Base-by-base conservation (phyloP, 2,329 filamentous ascomycete species). In the Lachnellula willkommii region DNA sequence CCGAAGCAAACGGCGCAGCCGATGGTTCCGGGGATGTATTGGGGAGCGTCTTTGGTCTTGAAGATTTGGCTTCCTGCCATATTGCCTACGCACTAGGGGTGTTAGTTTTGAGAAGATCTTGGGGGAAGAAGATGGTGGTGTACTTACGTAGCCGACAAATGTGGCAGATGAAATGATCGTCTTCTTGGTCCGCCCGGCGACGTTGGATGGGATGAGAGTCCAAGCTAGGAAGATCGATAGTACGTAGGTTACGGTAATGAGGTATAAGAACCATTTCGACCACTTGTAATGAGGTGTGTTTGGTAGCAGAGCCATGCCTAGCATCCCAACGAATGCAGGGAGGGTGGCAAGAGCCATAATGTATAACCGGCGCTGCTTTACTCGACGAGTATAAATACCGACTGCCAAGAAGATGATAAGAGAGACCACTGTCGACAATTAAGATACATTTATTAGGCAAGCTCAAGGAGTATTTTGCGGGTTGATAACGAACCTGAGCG, bases 61-160 rank as follows among this genome's bases (percentile, higher is more conserved):
- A 87, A 87, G 1, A 87, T 73, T 1, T 87, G 68, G 0, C 83
- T 83, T 0, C 84, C 85, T 62, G 87, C 75, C 55, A 88, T 85
- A 65, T 87, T 87, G 5, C 85, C 84, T 0, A 78, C 75, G 0
- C 82, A 79, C 42, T 45, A 11, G 28, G 28, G 9, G 11, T 26
- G 20, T 20, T 26, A 22, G 17, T 17, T 2, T 78, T 77, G 0
- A 79, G 82, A 1, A 81, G 81, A 60, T 85, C 83, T 72, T 80
- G 86, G 1, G 84, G 69, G 0, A 79, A 80, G 75, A 85, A 82
- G 46, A 83, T 76, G 47, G 80, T 75, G 0, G 82, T 83, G 65
- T 83, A 84, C 70, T 88, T 87, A 2, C 83, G 87, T 15, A 78
- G 79, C 5, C 85, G 85, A 45, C 20, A 22, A 45, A 45, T 12